A percentile compares a stretch with the other conserved stretches of the same genome.
phyloP scores from a whole-genome alignment of 1,284 basidiomycete species.

The Melanopsichium pennsylvanicum region DNA sequence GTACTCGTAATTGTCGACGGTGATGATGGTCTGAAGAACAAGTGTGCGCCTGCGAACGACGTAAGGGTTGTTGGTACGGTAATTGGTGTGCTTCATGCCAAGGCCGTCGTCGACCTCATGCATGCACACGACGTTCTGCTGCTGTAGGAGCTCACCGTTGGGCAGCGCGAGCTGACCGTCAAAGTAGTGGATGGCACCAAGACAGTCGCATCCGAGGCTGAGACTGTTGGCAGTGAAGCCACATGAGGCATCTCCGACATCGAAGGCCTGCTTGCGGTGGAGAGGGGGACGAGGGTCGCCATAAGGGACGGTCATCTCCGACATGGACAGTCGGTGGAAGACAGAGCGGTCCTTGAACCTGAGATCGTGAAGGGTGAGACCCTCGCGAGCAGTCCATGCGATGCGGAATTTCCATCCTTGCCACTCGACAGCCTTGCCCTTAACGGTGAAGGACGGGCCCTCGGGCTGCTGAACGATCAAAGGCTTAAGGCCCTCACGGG shows the following conservation, averaged over 20 bases:
- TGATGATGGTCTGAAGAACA: constrained; percentile 86
- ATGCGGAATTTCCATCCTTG: constrained; percentile 53
- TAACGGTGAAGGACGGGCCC: constrained; percentile 49
- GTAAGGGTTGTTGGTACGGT: constrained; percentile 76
- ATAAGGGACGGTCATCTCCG: constrained; percentile 69
- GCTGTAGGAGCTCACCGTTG: constrained; percentile 48
- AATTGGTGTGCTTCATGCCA: constrained; percentile 74
- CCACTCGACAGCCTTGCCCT: constrained; percentile 46
- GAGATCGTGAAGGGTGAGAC: constrained; percentile 61
- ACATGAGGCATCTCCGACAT: constrained; percentile 68
- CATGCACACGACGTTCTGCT: constrained; percentile 81
- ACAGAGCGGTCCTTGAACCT: constrained; percentile 43
- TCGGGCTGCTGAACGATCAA: constrained; percentile 53
- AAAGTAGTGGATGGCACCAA: constrained; percentile 66
- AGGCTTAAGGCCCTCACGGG: constrained; percentile 43
- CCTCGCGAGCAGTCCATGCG: constrained; percentile 65
- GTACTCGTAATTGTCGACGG: constrained; percentile 84
- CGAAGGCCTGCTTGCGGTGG: constrained; percentile 67
- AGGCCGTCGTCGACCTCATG: constrained; percentile 85
- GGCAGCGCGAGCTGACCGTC: constrained; percentile 63
- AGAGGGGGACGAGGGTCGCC: constrained; percentile 63
- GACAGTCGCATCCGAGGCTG: constrained; percentile 69
- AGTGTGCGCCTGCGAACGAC: constrained; percentile 81
- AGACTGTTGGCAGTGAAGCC: constrained; percentile 67
- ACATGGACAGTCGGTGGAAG: constrained; percentile 68